These are phyloP conservation scores for Xanthoconium purpureum DNA, from an alignment of 768 basidiomycete species.

Conservation along the genomic window DNA sequence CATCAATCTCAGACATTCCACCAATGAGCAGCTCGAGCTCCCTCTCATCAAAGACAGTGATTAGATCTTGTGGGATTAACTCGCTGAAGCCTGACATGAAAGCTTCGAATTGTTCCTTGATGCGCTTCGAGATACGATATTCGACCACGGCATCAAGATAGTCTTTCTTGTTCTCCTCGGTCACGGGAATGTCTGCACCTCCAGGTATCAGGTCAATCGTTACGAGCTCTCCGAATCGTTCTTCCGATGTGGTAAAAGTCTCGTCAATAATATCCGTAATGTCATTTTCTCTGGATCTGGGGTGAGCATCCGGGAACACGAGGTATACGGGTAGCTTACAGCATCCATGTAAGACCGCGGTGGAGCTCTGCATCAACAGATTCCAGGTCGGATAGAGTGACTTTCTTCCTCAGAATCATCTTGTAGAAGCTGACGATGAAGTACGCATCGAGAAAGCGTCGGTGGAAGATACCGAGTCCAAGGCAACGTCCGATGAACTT, in stretches of 20 bases:
- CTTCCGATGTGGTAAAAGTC: constrained; percentile 95
- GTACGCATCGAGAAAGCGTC: constrained; percentile 98
- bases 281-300: constrained; percentile 79
- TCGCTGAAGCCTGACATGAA: constrained; percentile 99
- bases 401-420: constrained; percentile 99
- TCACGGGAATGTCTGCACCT: constrained; percentile 83
- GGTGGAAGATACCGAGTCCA: constrained; percentile 97
- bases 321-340: constrained; percentile 51
- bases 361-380: constrained; percentile 94
- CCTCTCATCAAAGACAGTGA: constrained; percentile 98
- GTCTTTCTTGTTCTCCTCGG: constrained; percentile 98
- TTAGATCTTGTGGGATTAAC: constrained; percentile 93
- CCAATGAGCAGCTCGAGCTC: constrained; percentile 96
- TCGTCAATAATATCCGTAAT: constrained; percentile 98
- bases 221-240: constrained; percentile 97
- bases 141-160: constrained; percentile 94
- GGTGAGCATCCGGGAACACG: constrained; percentile 10
- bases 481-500: constrained; percentile 98
- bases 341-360: constrained; percentile 97
- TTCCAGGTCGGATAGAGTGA: constrained; percentile 89
- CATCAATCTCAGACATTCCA: constrained; percentile 99
- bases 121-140: constrained; percentile 95
- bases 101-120: constrained; percentile 98
- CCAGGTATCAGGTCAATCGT: constrained; percentile 93
- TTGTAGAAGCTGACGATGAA: constrained; percentile 99